Evolutionary conservation across 192 early-diverging fungal species (phyloP), one percentile per base, ranked within the genome.

Genomic region (Coemansia sp.): DNA sequence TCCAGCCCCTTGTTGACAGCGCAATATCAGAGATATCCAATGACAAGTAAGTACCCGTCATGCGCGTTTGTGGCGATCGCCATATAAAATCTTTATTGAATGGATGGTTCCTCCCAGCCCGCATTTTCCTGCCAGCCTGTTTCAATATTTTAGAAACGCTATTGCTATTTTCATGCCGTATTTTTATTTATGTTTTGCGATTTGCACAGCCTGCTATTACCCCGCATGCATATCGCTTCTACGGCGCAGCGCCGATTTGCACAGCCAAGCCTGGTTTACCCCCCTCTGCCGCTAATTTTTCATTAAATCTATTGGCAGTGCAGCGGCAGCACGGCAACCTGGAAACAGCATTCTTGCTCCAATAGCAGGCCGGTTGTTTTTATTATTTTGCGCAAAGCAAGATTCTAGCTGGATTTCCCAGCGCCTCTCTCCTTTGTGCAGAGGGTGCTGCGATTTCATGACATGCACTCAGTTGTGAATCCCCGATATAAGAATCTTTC

Each of bases 31-130:
- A 62, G 14, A 41, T 78, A 54, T 62, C 76, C 53, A 72, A 72
- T 39, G 76, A 78, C 67, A 78, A 60, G 76, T 78, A 78, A 78
- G 76, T 72, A 58, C 17, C 12, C 41, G 14, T 4, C 12, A 43
- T 43, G 41, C 9, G 9, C 9, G 41, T 43, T 43, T 43, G 41
- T 43, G 41, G 41, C 41, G 41, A 43, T 43, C 15, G 41, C 41
- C 41, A 43, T 43, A 43, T 43, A n/a, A 43, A 43, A 32, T 8
- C 32, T 15, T 11, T n/a, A n/a, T 43, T n/a, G 41, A 43, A 43
- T n/a, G 41, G 5, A 43, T n/a, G 41, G 3, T 43, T 38, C 14
- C 50, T 38, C 14, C 50, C 15, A 24, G 19, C 51, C 27, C 52
- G 25, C 25, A 27, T 27, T 27, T 54, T 29, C 24, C 25, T 4